Percentiles rank a stretch among this genome's conserved stretches.
Conservation (phyloP, 441 rosid species). For the Geranium incanum region DNA sequence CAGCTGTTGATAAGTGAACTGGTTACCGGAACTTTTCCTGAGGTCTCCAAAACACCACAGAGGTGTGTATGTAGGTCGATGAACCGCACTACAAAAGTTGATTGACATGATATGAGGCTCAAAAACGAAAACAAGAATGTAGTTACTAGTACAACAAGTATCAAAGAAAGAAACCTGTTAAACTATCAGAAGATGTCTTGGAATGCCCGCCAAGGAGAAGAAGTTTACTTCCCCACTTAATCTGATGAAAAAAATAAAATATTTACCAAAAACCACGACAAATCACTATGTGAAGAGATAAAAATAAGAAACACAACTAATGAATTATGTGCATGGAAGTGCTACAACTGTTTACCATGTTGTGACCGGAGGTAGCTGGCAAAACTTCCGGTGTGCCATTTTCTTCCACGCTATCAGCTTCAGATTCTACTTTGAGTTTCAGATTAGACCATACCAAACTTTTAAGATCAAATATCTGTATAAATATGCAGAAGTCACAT, state of each 20-base stretch:
- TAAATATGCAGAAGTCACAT: constrained; percentile 22
- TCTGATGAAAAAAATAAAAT: constrained; percentile 33
- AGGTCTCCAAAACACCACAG: constrained; percentile 56
- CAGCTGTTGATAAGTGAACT: constrained; percentile 7
- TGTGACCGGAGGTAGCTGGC: constrained; percentile 71
- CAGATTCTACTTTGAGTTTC: constrained; percentile 33
- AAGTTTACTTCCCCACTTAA: constrained; percentile 75
- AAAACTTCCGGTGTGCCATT: constrained; percentile 44
- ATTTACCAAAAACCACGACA: not conserved
- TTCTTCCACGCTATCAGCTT: constrained; percentile 31
- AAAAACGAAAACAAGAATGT: constrained; percentile 5
- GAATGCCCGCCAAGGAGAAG: constrained; percentile 79
- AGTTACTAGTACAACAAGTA: constrained; percentile 12
- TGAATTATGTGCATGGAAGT: constrained; percentile 3
- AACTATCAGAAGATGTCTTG: constrained; percentile 46
- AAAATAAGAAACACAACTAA: not conserved
- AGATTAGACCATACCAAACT: constrained; percentile 65
- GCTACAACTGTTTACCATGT: constrained; percentile 42
- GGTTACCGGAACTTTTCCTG: constrained; percentile 77
- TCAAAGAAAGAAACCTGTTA: constrained; percentile 49
- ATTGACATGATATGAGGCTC: constrained; percentile 17
- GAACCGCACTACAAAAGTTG: constrained; percentile 52
- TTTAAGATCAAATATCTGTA: constrained; percentile 79
- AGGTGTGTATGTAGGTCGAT: constrained; percentile 58
- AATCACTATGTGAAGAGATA: constrained; percentile 1